phyloP scores from a whole-genome alignment of 176 grass and related monocot genomes.

The Puya raimondii region DNA sequence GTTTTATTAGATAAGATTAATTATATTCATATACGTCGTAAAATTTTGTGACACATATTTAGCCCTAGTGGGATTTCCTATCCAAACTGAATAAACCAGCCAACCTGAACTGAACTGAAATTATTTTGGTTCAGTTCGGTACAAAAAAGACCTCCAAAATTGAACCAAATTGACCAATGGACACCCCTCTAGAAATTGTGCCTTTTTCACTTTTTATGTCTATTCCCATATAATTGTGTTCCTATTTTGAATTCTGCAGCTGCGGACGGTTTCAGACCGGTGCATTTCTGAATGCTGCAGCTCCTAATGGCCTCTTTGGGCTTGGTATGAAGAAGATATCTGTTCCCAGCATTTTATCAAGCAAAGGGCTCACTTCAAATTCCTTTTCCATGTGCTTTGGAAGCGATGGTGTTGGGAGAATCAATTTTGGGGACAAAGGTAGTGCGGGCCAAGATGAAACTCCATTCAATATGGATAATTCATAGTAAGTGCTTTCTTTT shows the following conservation, averaged over 20 bases:
- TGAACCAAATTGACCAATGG: too few species aligned
- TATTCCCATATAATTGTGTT: too few species aligned
- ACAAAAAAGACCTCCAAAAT: too few species aligned
- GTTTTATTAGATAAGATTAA: too few species aligned
- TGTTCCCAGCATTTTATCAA: conserved; percentile 39
- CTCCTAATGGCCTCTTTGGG: conserved; percentile 46
- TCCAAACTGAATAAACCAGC: too few species aligned
- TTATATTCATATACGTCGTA: too few species aligned
- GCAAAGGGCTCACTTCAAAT: conserved; percentile 29
- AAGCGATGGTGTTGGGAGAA: conserved; percentile 17
- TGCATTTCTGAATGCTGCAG: conserved; percentile 22
- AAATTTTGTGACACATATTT: too few species aligned
- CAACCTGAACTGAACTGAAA: too few species aligned
- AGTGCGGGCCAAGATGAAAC: conserved; percentile 37
- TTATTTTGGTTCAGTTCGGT: too few species aligned
- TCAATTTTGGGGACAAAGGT: conserved; percentile 43
- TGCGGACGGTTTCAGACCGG: conserved; percentile 42
- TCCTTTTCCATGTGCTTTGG: conserved; percentile 55
- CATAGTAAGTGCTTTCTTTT: conserved; percentile 18
- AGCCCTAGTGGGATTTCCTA: too few species aligned
- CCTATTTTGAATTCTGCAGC: conserved; percentile 14
- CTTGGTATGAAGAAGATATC: conserved; percentile 36
- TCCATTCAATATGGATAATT: conserved; percentile 9
- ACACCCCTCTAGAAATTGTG: too few species aligned
- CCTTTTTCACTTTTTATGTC: too few species aligned